A percentile compares a stretch with the other conserved stretches of the same genome.
These are phyloP conservation scores for Mycosphaerella sp. DNA, from an alignment of 2,329 filamentous ascomycete species.

Conservation along the genomic window DNA sequence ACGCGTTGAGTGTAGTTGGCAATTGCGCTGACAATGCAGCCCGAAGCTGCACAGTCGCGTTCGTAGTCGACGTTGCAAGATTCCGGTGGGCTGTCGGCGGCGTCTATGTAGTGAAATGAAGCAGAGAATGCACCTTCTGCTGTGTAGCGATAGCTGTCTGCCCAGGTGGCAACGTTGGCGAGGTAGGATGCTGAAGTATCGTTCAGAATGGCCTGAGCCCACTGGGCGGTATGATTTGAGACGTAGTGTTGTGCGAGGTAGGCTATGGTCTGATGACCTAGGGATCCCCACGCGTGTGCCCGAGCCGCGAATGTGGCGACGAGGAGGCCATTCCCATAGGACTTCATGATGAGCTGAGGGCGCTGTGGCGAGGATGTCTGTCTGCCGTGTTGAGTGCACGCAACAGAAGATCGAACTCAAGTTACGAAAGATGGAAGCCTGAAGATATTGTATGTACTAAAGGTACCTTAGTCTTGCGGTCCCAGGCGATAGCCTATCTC, in stretches of 20 bases:
- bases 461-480: too few species aligned
- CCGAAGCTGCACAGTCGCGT: slow-evolving; percentile 47
- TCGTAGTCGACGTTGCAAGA: slow-evolving; percentile 46
- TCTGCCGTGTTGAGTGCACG: too few species aligned
- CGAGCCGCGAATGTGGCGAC: background rate
- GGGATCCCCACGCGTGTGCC: slow-evolving; percentile 44
- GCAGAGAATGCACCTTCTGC: slow-evolving; percentile 44
- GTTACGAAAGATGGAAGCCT: background rate
- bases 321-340: background rate
- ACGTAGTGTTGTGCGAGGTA: slow-evolving; percentile 50
- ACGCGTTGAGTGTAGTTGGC: slow-evolving; percentile 47
- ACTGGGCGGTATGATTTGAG: slow-evolving; percentile 39
- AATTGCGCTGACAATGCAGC: slow-evolving; percentile 50
- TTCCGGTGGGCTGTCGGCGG: slow-evolving; percentile 42
- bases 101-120: slow-evolving; percentile 49
- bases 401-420: slow-evolving; percentile 3
- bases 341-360: background rate
- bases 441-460: slow-evolving; percentile 7
- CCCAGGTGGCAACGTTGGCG: slow-evolving; percentile 50
- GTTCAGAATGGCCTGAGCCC: slow-evolving; percentile 41
- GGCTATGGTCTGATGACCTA: slow-evolving; percentile 52
- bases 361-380: background rate
- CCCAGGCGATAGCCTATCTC: slow-evolving; percentile 8
- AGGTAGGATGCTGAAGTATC: slow-evolving; percentile 43
- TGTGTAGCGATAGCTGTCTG: slow-evolving; percentile 47